Percentiles rank a stretch among this genome's conserved stretches.
Evolutionary conservation across 2,329 filamentous ascomycete genomes (phyloP).

Genomic region (Zymoseptoria ardabiliae): DNA sequence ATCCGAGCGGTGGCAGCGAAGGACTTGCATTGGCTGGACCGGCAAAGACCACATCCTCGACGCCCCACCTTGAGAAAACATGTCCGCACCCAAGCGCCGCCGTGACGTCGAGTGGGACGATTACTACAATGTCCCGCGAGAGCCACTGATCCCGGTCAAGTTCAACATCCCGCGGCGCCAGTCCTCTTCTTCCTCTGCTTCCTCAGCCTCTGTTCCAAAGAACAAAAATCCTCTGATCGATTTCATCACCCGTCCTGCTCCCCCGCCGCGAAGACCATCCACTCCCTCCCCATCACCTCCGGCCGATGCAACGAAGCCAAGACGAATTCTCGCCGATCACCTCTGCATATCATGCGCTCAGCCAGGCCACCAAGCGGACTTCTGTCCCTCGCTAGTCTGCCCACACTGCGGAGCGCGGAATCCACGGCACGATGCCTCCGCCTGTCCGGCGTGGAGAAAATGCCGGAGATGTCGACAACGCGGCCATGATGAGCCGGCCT

Average conservation of each 20-base stretch:
- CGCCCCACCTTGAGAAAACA: background rate
- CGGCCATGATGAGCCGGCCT: constrained; percentile 9
- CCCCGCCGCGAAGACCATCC: too few relatives aligned
- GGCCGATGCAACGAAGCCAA: background rate
- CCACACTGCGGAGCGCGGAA: constrained; percentile 6
- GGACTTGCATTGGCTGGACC: background rate
- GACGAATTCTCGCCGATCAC: background rate
- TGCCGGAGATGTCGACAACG: constrained; percentile 10
- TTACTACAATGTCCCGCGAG: background rate
- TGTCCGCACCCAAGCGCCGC: background rate
- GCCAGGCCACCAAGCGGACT: constrained; percentile 6
- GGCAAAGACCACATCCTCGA: background rate
- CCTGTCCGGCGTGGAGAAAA: constrained; percentile 9
- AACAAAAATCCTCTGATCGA: background rate
- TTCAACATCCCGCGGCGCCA: background rate
- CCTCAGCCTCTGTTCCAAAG: background rate
- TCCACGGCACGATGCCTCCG: constrained; percentile 6
- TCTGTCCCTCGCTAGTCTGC: constrained; percentile 7
- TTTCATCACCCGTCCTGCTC: background rate
- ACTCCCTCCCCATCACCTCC: background rate
- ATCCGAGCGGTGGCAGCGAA: background rate
- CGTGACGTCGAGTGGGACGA: background rate
- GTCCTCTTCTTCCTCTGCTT: background rate
- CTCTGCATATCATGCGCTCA: constrained; percentile 12
- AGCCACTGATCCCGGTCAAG: background rate